Conservation (phyloP, 2,329 filamentous ascomycete species). For the Coniochaeta pulveracea region DNA sequence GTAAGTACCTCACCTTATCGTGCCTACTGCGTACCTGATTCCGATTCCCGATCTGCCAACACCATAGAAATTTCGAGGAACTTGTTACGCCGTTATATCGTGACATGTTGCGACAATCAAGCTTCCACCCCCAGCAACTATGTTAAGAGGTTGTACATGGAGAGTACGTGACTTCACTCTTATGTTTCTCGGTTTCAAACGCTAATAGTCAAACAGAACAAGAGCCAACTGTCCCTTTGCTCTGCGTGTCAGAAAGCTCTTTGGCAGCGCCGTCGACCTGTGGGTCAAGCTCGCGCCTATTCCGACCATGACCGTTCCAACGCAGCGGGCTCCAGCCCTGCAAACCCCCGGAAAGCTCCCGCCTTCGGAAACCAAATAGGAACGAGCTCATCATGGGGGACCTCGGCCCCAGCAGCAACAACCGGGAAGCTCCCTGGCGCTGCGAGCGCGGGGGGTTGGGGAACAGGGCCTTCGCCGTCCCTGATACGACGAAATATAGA, state of each 20-base stretch:
- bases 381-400: neutral
- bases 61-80: no score
- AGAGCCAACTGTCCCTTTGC: slow-evolving; percentile 12
- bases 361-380: neutral
- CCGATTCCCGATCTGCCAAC: no score
- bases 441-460: neutral
- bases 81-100: no score
- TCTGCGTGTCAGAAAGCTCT: slow-evolving; percentile 9
- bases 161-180: slow-evolving; percentile 20
- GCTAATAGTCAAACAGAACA: slow-evolving; percentile 11
- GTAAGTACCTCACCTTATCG: no score
- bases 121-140: slow-evolving; percentile 15
- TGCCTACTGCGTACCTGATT: no score
- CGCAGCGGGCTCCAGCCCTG: neutral
- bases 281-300: slow-evolving; percentile 1
- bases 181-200: neutral
- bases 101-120: no score
- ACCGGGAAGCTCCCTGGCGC: no score
- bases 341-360: neutral
- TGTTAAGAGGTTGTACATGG: slow-evolving; percentile 30
- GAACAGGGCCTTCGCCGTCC: neutral
- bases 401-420: no score
- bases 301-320: slow-evolving; percentile 1
- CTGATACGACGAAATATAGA: neutral
- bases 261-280: no score